Conservation (phyloP, 2,329 filamentous ascomycete genomes). For the Annulohypoxylon truncatum region DNA sequence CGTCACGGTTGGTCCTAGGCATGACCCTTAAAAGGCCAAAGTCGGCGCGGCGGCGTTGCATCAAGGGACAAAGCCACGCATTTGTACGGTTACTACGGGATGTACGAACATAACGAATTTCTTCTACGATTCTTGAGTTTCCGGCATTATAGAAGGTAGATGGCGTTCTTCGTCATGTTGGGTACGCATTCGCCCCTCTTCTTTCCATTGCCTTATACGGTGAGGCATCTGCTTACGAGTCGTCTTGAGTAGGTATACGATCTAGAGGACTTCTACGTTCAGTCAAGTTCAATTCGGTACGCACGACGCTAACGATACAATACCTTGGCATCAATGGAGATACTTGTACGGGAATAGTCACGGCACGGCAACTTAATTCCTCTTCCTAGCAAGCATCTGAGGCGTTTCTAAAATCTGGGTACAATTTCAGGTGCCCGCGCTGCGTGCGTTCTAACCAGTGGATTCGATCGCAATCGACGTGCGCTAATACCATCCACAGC, state of each 20-base stretch:
- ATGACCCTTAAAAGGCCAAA: constrained; percentile 52
- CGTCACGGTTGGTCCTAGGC: constrained; percentile 49
- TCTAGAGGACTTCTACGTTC: constrained; percentile 43
- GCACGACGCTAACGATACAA: constrained; percentile 41
- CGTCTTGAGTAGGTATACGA: constrained; percentile 39
- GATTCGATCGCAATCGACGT: background rate
- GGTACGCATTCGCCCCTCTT: constrained; percentile 30
- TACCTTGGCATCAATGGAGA: constrained; percentile 35
- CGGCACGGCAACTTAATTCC: constrained; percentile 28
- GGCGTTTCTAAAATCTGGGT: constrained; percentile 31
- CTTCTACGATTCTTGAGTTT: constrained; percentile 36
- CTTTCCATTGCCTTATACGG: background rate
- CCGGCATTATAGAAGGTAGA: constrained; percentile 41
- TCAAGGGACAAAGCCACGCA: constrained; percentile 28
- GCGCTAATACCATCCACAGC: constrained; percentile 27
- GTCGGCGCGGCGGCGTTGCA: constrained; percentile 15
- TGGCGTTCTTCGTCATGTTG: constrained; percentile 40
- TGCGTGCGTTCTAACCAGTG: constrained; percentile 13
- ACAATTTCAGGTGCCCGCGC: constrained; percentile 20
- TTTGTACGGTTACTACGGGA: constrained; percentile 32
- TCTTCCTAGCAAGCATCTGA: constrained; percentile 34
- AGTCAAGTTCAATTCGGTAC: constrained; percentile 39
- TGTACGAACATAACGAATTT: constrained; percentile 39
- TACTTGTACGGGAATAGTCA: constrained; percentile 31
- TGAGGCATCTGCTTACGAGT: background rate